Base-by-base conservation (phyloP, 129 eudicot genomes). In the Silybum marianum region DNA sequence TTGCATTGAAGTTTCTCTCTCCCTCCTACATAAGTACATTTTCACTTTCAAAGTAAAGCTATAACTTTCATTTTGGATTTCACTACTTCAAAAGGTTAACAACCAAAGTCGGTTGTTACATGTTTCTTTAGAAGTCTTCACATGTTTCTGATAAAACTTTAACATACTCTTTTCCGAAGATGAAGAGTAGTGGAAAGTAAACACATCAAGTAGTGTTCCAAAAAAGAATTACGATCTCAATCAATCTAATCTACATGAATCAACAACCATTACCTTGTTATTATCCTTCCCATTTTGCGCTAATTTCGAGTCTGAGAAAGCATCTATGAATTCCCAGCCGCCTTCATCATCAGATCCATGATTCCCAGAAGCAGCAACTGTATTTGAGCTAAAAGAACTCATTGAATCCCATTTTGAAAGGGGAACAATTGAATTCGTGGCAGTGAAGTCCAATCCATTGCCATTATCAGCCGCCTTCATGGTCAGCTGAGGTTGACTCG, bases 301-400 rank as follows among this genome's bases (percentile, higher is more conserved):
- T 44, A 77, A 18, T 65, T 75, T 85, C 4, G 76, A 63, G 9
- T 84, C 90, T 13, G 92, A 81, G 69, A 58, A 77, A 2, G 98
- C 95, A 80, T 86, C 93, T 71, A 82, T 76, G 67, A 91, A 91
- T 73, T 94, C 97, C 98, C 98, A 94, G 36, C 89, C 97, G 16
- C 90, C 91, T 78, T 88, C 92, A 77, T 76, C 90, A 60, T 79
- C 91, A 42, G 84, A 39, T 66, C 82, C 82, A 44, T 78, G 71
- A 39, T 78, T 66, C 16, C 46, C 51, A 83, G 58, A 48, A 72
- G 42, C 86, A 72, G 25, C 26, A 84, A 24, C 75, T 9, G 85
- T n/a, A 58, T 54, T 44, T 22, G 81, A 77, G 66, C 74, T 84
- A 7, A 62, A 21, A 68, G 76, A 77, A 63, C 65, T 58, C 80